Base-by-base conservation (phyloP, 495 filamentous ascomycete genomes). In the Xylaria acuta region DNA sequence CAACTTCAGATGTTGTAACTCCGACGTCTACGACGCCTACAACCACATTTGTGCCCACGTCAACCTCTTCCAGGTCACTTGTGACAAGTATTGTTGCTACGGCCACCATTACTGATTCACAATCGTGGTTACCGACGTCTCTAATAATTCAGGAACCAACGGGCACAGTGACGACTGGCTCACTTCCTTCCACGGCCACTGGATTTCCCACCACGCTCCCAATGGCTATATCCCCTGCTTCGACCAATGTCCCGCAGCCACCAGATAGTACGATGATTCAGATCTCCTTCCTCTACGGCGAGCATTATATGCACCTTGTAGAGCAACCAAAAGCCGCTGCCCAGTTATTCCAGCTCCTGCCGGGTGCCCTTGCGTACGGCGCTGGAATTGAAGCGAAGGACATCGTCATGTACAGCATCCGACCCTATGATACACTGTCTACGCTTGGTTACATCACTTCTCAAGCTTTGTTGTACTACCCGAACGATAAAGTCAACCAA, bases 341-440 rank as follows among this genome's bases (percentile, higher is more conserved):
- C 32, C 97, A 98, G 82, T 94, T 99, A 77, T 98, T 98, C 86
- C 76, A 89, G 41, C 93, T 89, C 71, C 85, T 97, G 12, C 94
- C 94, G 0, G 76, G 88, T 70, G 94, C 93, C 65, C 85, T 99
- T 64, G 83, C 86, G n/a, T 86, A 90, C 64, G 93, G 90, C 49
- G 82, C 92, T 30, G 80, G 82, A 11, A 82, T 92, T 67, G 76
- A 84, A 0, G 12, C 53, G 9, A 70, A 78, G 8, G 82, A 92
- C 60, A 84, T 93, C 27, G 78, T 82, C 27, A 93, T 97, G 87
- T 87, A 89, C 70, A 89, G 87, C 63, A 88, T 99, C 62, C 83
- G 90, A 72, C 94, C 96, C 11, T 90, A 92, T 79, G 91, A 97
- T 78, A 97, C 93, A 20, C 87, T 85, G 27, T 76, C 81, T 47